These are phyloP conservation scores for Hymenoscyphus fructigenus DNA, from an alignment of 2,329 filamentous ascomycete species.

Conservation along the genomic window DNA sequence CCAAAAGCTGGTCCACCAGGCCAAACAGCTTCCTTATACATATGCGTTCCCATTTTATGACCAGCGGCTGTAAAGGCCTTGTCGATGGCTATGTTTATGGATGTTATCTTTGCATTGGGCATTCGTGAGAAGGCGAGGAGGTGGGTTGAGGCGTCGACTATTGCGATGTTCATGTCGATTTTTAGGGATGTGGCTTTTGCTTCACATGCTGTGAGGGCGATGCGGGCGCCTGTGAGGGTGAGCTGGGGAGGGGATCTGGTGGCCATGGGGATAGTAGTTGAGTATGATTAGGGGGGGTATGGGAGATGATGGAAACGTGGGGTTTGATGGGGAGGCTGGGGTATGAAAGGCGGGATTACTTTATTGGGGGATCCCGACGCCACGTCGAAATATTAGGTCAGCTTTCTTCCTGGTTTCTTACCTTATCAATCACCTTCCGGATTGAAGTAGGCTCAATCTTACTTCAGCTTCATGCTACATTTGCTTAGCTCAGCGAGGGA, in stretches of 20 bases:
- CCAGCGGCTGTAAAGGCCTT: slow-evolving; percentile 57
- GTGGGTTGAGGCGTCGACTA: slow-evolving; percentile 33
- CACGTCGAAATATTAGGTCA: background rate
- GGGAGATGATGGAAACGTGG: background rate
- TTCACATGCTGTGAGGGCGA: slow-evolving; percentile 30
- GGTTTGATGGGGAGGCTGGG: too few relatives aligned
- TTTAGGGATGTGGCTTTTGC: slow-evolving; percentile 27
- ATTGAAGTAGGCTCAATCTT: background rate
- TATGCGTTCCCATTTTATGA: slow-evolving; percentile 49
- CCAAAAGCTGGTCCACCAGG: slow-evolving; percentile 12
- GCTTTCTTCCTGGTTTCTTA: background rate
- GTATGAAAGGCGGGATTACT: too few relatives aligned
- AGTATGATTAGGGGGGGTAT: background rate
- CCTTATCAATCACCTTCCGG: background rate
- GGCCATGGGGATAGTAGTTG: slow-evolving; percentile 17
- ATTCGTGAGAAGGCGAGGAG: slow-evolving; percentile 31
- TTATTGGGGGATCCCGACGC: too few relatives aligned
- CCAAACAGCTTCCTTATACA: slow-evolving; percentile 49
- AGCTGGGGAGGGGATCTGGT: slow-evolving; percentile 28
- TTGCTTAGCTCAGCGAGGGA: background rate
- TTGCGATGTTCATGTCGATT: slow-evolving; percentile 33
- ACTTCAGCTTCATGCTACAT: background rate
- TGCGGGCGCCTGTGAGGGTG: slow-evolving; percentile 30
- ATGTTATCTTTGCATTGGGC: slow-evolving; percentile 26
- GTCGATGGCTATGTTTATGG: slow-evolving; percentile 32